Base-by-base conservation (phyloP, 805 yeast genomes). In the Candida oleophila region DNA sequence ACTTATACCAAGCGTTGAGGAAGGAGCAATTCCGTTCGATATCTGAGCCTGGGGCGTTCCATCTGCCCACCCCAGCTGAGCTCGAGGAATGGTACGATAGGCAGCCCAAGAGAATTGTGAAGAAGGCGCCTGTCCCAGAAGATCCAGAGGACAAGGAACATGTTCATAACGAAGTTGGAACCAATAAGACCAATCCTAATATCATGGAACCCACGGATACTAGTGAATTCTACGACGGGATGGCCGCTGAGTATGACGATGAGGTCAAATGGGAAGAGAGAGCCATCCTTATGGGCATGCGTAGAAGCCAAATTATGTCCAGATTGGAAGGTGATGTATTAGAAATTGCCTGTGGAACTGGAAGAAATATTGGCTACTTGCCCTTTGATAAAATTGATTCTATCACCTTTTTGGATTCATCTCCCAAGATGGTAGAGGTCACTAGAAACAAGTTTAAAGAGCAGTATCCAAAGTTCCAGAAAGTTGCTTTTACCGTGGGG, bases 321-420 rank as follows among this genome's bases (percentile, higher is more conserved):
- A 87, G 86, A 50, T 78, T 85, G 42, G 69, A 73, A 48, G 99
- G 99, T 19, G 97, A 94, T 61, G 97, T 90, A 1, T 69, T 94
- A 47, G 99, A 94, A 65, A 94, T 92, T 9, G 85, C 97, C 0
- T 88, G 96, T 60, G 99, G 99, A 48, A 94, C 99, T 0, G 98
- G 99, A 4, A 78, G 98, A 65, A 94, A 94, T 61, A 78, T 92
- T 47, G 83, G 85, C 41, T 91, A 85, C 61, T 66, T 89, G 55
- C 77, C 83, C 44, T 78, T 83, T 18, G 73, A 78, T 1, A 61
- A 71, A 22, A 68, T 92, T 25, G 74, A 77, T 41, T 86, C 96
- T 0, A 78, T 89, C 34, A 92, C 98, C 0, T 89, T 87, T 55
- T 66, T 91, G 41, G 99, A 94, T 63, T 78, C 97, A 1, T 87